Evolutionary conservation across 1,284 basidiomycete genomes (phyloP).

Genomic region (Chalciporus sp.): DNA sequence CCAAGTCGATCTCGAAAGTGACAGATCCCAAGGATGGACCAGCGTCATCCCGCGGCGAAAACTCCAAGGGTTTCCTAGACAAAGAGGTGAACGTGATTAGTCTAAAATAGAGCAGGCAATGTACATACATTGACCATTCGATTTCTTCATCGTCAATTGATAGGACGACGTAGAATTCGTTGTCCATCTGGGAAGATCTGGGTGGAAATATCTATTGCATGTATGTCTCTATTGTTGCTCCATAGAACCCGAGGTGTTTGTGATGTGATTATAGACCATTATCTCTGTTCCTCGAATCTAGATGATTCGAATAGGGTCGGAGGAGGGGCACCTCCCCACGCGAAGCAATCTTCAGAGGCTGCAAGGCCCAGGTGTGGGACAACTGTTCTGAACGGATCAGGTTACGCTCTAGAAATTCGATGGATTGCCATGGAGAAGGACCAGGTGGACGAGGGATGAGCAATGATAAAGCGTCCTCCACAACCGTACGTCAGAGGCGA

Average conservation of each 20-base stretch:
- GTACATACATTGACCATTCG: conserved; percentile 12
- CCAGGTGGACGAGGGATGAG: conserved; percentile 23
- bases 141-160: conserved; percentile 12
- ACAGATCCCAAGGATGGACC: conserved; percentile 17
- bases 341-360: conserved; percentile 16
- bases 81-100: conserved; percentile 1
- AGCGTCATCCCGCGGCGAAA: conserved; percentile 17
- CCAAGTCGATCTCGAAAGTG: conserved; percentile 21
- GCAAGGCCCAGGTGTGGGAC: conserved; percentile 27
- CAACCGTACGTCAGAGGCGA: conserved; percentile 19
- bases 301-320: conserved; percentile 22
- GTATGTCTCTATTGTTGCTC: conserved; percentile 16
- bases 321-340: conserved; percentile 19
- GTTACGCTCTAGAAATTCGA: conserved; percentile 20
- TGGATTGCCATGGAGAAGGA: conserved; percentile 28
- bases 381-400: conserved; percentile 21
- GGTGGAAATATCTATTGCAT: conserved; percentile 21
- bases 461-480: conserved; percentile 20
- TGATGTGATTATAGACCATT: conserved; percentile 25
- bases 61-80: conserved; percentile 26
- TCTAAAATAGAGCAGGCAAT: background rate
- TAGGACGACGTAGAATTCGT: conserved; percentile 26
- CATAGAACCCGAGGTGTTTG: conserved; percentile 24
- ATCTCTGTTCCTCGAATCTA: conserved; percentile 27
- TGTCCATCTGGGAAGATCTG: conserved; percentile 19